Base-by-base conservation (phyloP, 2,329 filamentous ascomycete genomes). In the Monilinia aucupariae region DNA sequence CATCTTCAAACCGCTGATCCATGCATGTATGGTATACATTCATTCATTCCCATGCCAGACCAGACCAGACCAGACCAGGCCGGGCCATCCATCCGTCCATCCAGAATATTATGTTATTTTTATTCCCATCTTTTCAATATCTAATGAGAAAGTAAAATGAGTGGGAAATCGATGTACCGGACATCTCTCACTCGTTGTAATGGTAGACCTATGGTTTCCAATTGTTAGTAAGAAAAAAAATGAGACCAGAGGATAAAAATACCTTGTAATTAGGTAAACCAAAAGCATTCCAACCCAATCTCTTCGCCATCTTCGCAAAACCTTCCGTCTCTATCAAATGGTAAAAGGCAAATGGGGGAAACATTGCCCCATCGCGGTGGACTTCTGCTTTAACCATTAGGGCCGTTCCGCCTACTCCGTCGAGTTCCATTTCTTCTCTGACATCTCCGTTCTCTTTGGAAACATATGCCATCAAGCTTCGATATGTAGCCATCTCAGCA, bases 191-290 rank as follows among this genome's bases (percentile, higher is more conserved):
- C 79, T 96, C 90, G 75, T 96, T 93, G 79, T 91, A 93, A 76
- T 96, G 90, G 76, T 92, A 96, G 66, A 94, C 87, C 90, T 94
- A 68, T 15, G 22, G 50, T 37, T 20, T 37, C 12, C 15, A 7
- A 13, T 6, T 48, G 17, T 55, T 27, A 53, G 37, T 32, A 25
- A 32, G 13, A 22, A 20, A 30, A 15, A 25, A 15, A 15, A 13
- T 20, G 39, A 12, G 5, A 54, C 55, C n/a, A 48, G 10, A 41
- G 53, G 34, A 43, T 9, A 13, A 22, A 32, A 22, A 47, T 50
- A 97, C 94, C 82, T 93, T 92, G 78, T 99, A 99, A 78, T 97
- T 96, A 49, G 94, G 94, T 72, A 97, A 78, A n/a, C 94, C 94
- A 69, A 83, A 91, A 64, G 90, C 84, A 66, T 88, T 82, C 87